A percentile compares a stretch with the other conserved stretches of the same genome.
Evolutionary conservation across 495 filamentous ascomycete genomes (phyloP).

Genomic region (Friedmanniomyces endolithicus): DNA sequence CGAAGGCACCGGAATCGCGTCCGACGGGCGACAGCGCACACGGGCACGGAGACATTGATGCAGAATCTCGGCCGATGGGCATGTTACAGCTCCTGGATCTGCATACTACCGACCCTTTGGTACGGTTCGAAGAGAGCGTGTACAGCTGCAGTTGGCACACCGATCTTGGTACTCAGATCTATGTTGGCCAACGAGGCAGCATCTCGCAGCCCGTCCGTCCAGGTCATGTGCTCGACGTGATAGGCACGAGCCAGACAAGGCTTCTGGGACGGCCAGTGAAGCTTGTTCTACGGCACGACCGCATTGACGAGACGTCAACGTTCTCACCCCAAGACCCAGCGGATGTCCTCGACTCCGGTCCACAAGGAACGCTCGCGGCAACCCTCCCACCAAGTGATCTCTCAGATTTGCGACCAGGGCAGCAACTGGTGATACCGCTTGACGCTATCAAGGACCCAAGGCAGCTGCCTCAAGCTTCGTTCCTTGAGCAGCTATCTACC

Average conservation of each 20-base stretch:
- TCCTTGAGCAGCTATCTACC: constrained; percentile 18
- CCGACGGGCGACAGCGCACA: not conserved
- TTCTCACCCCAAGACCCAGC: not conserved
- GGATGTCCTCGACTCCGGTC: not conserved
- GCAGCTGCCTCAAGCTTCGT: constrained; percentile 8
- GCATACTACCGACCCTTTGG: constrained; percentile 55
- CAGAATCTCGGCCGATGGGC: not conserved
- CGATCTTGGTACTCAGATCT: constrained; percentile 67
- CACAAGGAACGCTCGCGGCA: not conserved
- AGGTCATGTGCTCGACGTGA: constrained; percentile 13
- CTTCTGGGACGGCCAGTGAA: constrained; percentile 15
- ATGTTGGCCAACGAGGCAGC: constrained; percentile 35
- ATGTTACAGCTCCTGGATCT: constrained; percentile 71
- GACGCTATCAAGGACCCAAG: not conserved
- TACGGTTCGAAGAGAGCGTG: constrained; percentile 60
- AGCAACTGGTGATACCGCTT: not conserved
- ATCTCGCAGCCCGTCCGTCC: not conserved
- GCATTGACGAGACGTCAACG: not conserved
- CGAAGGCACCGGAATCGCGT: not conserved
- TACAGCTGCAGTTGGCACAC: constrained; percentile 67
- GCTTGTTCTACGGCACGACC: not conserved
- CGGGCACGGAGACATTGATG: not conserved
- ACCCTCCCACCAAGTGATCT: not conserved
- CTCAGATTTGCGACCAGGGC: not conserved
- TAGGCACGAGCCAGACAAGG: constrained; percentile 8